Evolutionary conservation across 2,329 filamentous ascomycete genomes (phyloP), one percentile per base, ranked within the genome.

Genomic region (Colletotrichum shisoi): DNA sequence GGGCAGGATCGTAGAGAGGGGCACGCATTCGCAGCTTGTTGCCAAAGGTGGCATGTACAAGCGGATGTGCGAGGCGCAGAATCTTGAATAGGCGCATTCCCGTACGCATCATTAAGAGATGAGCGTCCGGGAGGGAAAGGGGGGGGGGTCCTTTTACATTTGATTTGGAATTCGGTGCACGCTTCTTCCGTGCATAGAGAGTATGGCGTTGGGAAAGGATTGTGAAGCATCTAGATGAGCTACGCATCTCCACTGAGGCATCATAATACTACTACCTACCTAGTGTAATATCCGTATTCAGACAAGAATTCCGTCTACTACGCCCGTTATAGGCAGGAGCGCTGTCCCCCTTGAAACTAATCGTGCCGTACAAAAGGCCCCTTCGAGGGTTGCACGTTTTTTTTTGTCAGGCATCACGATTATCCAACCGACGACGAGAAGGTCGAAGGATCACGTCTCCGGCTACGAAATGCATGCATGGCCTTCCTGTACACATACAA

Each of bases 11-110:
- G 79, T 87, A 1, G 87, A 91, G 73, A 77, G 80, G 62, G 88
- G 90, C n/a, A 83, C 83, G 21, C 87, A 91, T 73, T 78, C 80
- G 5, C 85, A 89, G 72, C 77, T 90, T 70, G 78, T 90, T 42
- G 75, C 75, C 9, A 74, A 71, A 69, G 77, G 77, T 37, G 84
- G 83, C 0, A 71, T 82, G 59, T 87, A 87, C 71, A 82, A 80
- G 71, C 79, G 84, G 68, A 85, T 87, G 84, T 83, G 83, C 45
- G 73, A 82, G 73, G 77, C 77, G 1, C 79, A 82, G 69, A 79
- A 77, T 31, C 70, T 81, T 13, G 79, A 81, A 57, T 74, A 76
- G 42, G 53, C 17, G 21, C 37, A 15, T 19, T 31, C 9, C 31
- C 19, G 21, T 9, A 9, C 37, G 37, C 19, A 19, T 27, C 37